phyloP scores from a whole-genome alignment of 2,329 filamentous ascomycete genomes.

The Colletotrichum sojae region DNA sequence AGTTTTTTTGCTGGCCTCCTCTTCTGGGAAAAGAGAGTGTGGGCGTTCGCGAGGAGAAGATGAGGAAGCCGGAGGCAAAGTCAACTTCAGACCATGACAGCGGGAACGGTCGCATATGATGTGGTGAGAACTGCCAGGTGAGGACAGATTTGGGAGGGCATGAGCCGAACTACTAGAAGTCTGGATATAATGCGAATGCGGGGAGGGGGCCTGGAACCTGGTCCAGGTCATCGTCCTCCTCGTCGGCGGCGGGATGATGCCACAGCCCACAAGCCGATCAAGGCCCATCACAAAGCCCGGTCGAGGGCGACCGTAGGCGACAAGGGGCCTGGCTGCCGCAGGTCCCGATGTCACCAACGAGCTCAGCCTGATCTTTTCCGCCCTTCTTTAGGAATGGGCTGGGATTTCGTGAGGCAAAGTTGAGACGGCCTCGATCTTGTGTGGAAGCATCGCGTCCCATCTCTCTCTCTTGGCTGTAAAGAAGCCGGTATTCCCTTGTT shows the following conservation, averaged over 20 bases:
- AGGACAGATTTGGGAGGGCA: background rate
- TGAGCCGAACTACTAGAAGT: background rate
- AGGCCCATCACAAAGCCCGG: background rate
- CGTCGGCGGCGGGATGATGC: background rate
- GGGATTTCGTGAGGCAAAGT: conserved; percentile 35
- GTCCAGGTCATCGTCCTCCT: no score
- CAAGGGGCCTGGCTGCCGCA: conserved; percentile 19
- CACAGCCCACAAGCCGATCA: background rate
- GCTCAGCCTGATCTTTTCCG: conserved; percentile 5
- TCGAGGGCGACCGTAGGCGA: background rate
- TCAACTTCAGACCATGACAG: conserved; percentile 31
- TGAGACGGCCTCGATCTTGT: conserved; percentile 29
- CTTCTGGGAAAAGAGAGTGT: conserved; percentile 28
- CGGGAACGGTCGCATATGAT: conserved; percentile 2
- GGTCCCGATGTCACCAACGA: conserved; percentile 11
- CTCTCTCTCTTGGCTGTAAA: background rate
- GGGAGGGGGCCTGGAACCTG: background rate
- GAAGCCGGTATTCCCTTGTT: background rate
- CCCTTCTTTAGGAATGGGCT: background rate
- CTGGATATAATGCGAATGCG: conserved; percentile 13
- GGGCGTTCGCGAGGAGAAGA: conserved; percentile 1
- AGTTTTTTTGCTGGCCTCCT: background rate
- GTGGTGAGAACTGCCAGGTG: background rate
- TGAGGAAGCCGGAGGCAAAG: background rate
- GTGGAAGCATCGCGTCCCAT: conserved; percentile 7